A percentile compares a stretch with the other conserved stretches of the same genome.
Conservation (phyloP, 495 filamentous ascomycete species). For the Achaetomiella virescens region DNA sequence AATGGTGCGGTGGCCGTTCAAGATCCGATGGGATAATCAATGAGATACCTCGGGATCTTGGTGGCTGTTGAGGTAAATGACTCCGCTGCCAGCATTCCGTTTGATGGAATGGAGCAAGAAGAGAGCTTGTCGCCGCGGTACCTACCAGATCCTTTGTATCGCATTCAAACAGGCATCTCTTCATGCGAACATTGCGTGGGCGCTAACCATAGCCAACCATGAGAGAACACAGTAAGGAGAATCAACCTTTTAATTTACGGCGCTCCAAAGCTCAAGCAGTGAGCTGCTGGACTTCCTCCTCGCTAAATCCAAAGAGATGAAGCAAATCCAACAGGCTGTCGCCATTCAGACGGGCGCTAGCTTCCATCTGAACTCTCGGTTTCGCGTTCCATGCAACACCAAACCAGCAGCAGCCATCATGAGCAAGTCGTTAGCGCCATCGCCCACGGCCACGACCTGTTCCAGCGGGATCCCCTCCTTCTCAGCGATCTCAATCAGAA, state of each 20-base stretch:
- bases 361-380: conserved; percentile 80
- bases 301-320: conserved; percentile 72
- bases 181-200: too few relatives aligned
- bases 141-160: too few relatives aligned
- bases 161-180: too few relatives aligned
- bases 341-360: conserved; percentile 74
- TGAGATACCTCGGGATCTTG: too few relatives aligned
- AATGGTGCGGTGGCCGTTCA: too few relatives aligned
- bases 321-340: conserved; percentile 73
- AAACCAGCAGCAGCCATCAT: conserved; percentile 89
- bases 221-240: background rate
- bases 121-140: too few relatives aligned
- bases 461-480: conserved; percentile 63
- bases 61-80: too few relatives aligned
- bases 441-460: conserved; percentile 82
- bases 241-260: background rate
- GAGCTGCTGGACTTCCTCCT: conserved; percentile 56
- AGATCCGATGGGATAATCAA: too few relatives aligned
- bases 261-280: conserved; percentile 13
- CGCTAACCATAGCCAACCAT: too few relatives aligned
- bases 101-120: too few relatives aligned
- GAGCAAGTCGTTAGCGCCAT: conserved; percentile 89
- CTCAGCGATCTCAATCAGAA: conserved; percentile 70
- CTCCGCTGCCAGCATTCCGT: too few relatives aligned
- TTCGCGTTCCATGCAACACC: conserved; percentile 92